Evolutionary conservation across 176 grass and related monocot species (phyloP), one percentile per base, ranked within the genome.

Genomic region (Puccinellia tenuiflora): DNA sequence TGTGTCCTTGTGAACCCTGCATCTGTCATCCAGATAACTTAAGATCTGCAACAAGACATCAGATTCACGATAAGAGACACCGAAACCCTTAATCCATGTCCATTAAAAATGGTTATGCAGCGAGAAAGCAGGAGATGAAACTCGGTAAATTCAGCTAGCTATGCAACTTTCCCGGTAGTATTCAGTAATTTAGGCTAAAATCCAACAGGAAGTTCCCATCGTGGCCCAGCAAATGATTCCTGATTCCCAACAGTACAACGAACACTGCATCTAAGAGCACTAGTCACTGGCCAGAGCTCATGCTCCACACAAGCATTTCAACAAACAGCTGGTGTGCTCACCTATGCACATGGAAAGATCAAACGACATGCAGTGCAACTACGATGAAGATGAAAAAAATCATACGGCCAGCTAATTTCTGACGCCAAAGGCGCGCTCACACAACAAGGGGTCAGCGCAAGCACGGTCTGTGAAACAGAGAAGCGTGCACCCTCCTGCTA

Each of bases 1-100:
- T 25, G 96, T 91, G 31, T 91, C 91, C 76, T 90, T 91, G 60
- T 98, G 96, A 70, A 93, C 92, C 66, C 85, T 91, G 80, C 88
- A 85, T 73, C 96, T 88, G 57, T 93, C 90, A 60, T 95, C 93
- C 64, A 98, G 82, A 87, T 88, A 93, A 60, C 53, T 91, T 64
- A 98, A 54, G 39, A 98, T 45, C 92, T 94, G 88, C 70, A 76
- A 69, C 17, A 78, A 33, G 3, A 68, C 60, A 80, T 29, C 25
- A 75, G 52, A 73, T 51, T 47, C 24, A 31, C 7, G 3, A 67
- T 73, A 73, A 77, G 79, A 55, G 5, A 30, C 39, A 52, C 5
- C 39, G 13, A 35, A 71, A 47, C 11, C 57, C 33, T 24, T 79
- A 46, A 73, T 34, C 38, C 52, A 73, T 53, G 24, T 81, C n/a